Evolutionary conservation across 148 eudicot species (phyloP), one percentile per base, ranked within the genome.

Genomic region (Agrostemma githago): DNA sequence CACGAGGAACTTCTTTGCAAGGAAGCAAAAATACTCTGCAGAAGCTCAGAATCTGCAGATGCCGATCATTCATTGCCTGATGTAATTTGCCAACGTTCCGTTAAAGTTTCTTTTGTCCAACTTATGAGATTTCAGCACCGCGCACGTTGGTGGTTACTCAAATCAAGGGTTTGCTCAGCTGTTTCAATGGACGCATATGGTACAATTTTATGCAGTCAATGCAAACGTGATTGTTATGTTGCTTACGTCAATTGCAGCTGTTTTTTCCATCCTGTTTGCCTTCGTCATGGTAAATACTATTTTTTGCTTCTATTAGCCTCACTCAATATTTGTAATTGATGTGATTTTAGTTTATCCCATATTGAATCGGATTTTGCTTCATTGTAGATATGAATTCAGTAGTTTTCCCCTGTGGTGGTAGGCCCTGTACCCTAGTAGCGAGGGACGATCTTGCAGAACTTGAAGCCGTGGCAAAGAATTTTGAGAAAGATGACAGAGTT

Each of bases 1-100:
- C 91, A 86, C 46, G 99, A 96, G 83, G 99, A 96, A 70, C 96
- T 96, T 71, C 92, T 96, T 43, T 92, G 99, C 84, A 90, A 89
- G 90, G 99, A 96, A 85, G 97, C 99, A 48, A 86, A 90, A 89
- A 72, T 82, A 74, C 86, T 96, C 44, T 73, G 68, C 80, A 81
- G 51, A 51, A 82, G 71, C 65, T 64, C 78, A 68, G 91, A 84
- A 73, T 66, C 82, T 37, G 82, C 78, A 73, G 78, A 79, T 78
- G 70, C 76, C 40, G 81, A 89, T 64, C 71, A 73, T 78, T 75
- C 80, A 63, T 19, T 72, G 65, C 72, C 81, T 40, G 84, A 90
- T 60, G 72, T 85, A 76, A 76, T 64, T 20, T 86, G 84, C 79
- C 89, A 82, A 17, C 80, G 38, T 44, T 84, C 83, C 62, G 87